Evolutionary conservation across 2,329 filamentous ascomycete genomes (phyloP).

Genomic region (Phyllosticta citribraziliensis): DNA sequence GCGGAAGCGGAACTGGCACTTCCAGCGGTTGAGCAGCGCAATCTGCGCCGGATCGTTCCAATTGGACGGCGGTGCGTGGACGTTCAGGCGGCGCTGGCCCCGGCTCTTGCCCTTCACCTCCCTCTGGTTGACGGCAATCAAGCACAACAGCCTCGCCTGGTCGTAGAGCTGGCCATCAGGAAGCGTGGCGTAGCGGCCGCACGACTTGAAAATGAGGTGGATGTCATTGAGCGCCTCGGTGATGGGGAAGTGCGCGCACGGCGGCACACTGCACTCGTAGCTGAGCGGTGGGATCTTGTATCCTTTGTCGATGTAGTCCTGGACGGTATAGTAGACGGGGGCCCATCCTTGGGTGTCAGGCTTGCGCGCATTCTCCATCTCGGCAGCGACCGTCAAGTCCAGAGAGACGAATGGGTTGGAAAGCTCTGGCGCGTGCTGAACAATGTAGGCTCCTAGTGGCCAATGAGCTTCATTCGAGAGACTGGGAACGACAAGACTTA

Average conservation of each 20-base stretch:
- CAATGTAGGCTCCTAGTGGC: too few species aligned
- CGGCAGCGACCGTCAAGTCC: too few species aligned
- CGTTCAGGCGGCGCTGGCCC: slow-evolving; percentile 1
- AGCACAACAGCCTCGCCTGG: background rate
- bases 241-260: slow-evolving; percentile 4
- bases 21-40: slow-evolving; percentile 2
- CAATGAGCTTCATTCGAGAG: too few species aligned
- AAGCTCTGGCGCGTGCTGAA: too few species aligned
- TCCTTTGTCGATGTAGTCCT: background rate
- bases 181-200: background rate
- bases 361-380: too few species aligned
- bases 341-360: background rate
- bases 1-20: slow-evolving; percentile 4
- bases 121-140: background rate
- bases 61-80: background rate
- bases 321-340: background rate
- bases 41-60: background rate
- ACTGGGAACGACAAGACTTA: too few species aligned
- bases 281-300: background rate
- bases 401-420: too few species aligned
- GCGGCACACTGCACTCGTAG: background rate
- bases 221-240: background rate
- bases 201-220: background rate
- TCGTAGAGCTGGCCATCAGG: background rate
- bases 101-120: background rate